Conservation (phyloP, 768 basidiomycete genomes). For the Lyophyllum shimeji region DNA sequence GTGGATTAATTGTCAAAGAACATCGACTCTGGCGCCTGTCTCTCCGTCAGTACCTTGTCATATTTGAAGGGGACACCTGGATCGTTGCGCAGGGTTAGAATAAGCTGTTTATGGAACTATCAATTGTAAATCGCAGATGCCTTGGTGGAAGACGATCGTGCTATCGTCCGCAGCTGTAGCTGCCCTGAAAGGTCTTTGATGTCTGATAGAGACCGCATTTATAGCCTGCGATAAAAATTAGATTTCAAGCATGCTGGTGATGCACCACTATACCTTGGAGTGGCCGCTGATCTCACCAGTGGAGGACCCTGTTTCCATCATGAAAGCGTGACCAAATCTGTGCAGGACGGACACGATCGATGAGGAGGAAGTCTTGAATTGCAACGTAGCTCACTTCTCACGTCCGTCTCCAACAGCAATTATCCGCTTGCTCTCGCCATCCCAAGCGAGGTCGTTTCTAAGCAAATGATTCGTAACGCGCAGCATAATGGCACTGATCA, state of each 20-base stretch:
- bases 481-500: not conserved
- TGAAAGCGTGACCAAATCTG: conserved; percentile 83
- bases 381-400: conserved; percentile 60
- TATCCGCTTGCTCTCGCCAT: conserved; percentile 94
- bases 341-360: conserved; percentile 24
- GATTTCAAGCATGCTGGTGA: not conserved
- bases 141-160: conserved; percentile 81
- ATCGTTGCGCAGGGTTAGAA: not conserved
- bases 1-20: not conserved
- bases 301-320: conserved; percentile 80
- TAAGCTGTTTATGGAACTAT: not conserved
- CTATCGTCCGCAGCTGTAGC: conserved; percentile 85
- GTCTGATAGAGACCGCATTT: conserved; percentile 86
- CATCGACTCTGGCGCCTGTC: not conserved
- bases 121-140: conserved; percentile 29
- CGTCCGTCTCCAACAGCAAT: conserved; percentile 91
- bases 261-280: conserved; percentile 60
- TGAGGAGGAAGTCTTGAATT: not conserved
- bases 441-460: conserved; percentile 95
- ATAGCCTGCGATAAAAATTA: conserved; percentile 50
- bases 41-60: conserved; percentile 56
- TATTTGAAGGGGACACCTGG: conserved; percentile 86
- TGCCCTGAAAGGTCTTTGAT: conserved; percentile 88
- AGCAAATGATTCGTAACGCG: not conserved
- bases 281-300: conserved; percentile 90